Evolutionary conservation across 495 filamentous ascomycete species (phyloP), one percentile per base, ranked within the genome.

Genomic region (Xylaria bambusicola): DNA sequence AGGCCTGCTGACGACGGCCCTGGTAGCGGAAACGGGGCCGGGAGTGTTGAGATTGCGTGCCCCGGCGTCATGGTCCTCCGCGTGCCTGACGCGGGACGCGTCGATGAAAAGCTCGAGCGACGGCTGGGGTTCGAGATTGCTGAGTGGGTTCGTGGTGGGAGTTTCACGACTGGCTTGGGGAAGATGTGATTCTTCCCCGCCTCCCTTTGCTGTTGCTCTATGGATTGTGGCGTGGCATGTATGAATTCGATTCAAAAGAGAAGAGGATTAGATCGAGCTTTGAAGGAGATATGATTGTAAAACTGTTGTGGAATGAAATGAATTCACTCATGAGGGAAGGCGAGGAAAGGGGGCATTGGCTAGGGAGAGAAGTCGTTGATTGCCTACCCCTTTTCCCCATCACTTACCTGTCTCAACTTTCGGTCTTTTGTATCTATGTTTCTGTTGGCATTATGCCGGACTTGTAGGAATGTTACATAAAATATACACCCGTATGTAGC

Each of bases 41-140:
- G 59, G 31, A 66, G 64, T 47, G 71, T 67, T 17, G 73, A 85
- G 24, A 83, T 92, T 36, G 79, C 92, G 46, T 67, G 74, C 21
- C 52, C 45, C 46, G 65, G 68, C n/a, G 62, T 76, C 62, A 73
- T 78, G 67, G 67, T 75, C 26, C 67, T 76, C 24, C 64, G 70
- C 20, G 50, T 75, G 62, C 72, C 40, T 45, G 72, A 61, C 20
- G 70, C 70, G 9, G 70, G 68, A 36, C 76, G 75, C 27, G 67
- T 88, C 62, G 85, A 86, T 53, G 87, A 89, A 65, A 87, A 85
- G 66, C 81, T 83, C 18, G 73, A 92, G 63, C 81, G 86, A 55
- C 76, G 90, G 56, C 72, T 95, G 46, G 88, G 86, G 6, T 95
- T 95, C 69, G 91, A 95, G 78, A 85, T 95, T 66, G 79, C 86